Conservation (phyloP, 2,329 filamentous ascomycete species). For the Phoma sp. region DNA sequence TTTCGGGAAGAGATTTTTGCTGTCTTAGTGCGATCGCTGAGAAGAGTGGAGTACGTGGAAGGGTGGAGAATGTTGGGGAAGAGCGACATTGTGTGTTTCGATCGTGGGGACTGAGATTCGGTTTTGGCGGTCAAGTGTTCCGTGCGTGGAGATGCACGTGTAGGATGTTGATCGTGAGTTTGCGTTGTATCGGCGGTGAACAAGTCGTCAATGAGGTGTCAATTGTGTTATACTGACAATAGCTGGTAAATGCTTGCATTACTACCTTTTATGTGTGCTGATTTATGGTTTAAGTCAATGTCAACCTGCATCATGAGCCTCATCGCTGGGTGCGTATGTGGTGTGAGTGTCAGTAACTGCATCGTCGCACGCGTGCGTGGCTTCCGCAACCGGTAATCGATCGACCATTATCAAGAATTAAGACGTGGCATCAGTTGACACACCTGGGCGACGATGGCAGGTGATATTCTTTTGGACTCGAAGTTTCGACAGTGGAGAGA, state of each 20-base stretch:
- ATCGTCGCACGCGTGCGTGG: neutral
- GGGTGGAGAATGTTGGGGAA: slow-evolving; percentile 19
- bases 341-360: slow-evolving; percentile 17
- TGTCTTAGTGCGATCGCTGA: slow-evolving; percentile 8
- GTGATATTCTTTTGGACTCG: slow-evolving; percentile 11
- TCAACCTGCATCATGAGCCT: neutral
- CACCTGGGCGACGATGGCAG: slow-evolving; percentile 6
- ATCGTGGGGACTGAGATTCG: slow-evolving; percentile 5
- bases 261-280: neutral
- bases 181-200: neutral
- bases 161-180: neutral
- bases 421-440: slow-evolving; percentile 12
- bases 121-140: slow-evolving; percentile 8
- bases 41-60: slow-evolving; percentile 12
- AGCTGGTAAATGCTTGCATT: neutral
- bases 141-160: slow-evolving; percentile 3
- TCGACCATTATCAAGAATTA: slow-evolving; percentile 2
- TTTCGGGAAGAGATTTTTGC: neutral
- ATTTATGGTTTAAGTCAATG: neutral
- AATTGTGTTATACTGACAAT: neutral
- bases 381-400: slow-evolving; percentile 6
- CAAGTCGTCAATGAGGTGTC: neutral
- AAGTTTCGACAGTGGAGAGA: slow-evolving; percentile 7
- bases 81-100: slow-evolving; percentile 9
- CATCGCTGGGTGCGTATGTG: neutral